Base-by-base conservation (phyloP, 805 yeast species). In the Hanseniaspora lachancei region DNA sequence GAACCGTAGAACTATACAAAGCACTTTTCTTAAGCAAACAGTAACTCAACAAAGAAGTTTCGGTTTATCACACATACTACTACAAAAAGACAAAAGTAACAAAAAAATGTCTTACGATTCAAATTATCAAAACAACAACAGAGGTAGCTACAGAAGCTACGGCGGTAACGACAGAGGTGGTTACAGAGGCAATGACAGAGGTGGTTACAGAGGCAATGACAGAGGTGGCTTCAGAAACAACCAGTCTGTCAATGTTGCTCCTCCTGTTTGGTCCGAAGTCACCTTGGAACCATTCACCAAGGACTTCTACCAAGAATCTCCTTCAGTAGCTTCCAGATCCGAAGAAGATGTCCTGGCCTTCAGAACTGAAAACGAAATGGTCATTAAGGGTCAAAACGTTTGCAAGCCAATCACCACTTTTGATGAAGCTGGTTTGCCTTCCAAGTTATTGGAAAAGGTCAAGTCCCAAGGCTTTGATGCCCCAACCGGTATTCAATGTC, bases 381-480 rank as follows among this genome's bases (percentile, higher is more conserved):
- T 84, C 58, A 78, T 86, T 60, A 69, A 73, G 58, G 98, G 98
- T 64, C 68, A 74, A 49, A 85, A 89, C 62, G 87, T 93, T 64
- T 97, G 97, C 64, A 85, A 89, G 74, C 98, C 98, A 65, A 85
- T 93, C 66, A 82, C 91, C 62, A 65, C 78, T 50, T 93, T 93
- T 64, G 96, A 93, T 62, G 97, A 93, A 76, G 96, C 96, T 67
- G 97, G 97, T 49, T 91, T 93, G 79, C 98, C 98, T 62, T 86
- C 81, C 64, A 89, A 91, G 69, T 97, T 91, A 47, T 77, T 93
- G 67, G 75, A 72, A 58, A 96, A 91, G 77, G 89, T 93, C 64
- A 80, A 85, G 72, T 82, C 82, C 58, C 89, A 86, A 73, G 97
- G 97, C 59, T 93, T 93, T 75, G 93, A 83, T 57, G 79, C 75